phyloP scores from a whole-genome alignment of 2,329 filamentous ascomycete genomes.

The Cercospora canescens region DNA sequence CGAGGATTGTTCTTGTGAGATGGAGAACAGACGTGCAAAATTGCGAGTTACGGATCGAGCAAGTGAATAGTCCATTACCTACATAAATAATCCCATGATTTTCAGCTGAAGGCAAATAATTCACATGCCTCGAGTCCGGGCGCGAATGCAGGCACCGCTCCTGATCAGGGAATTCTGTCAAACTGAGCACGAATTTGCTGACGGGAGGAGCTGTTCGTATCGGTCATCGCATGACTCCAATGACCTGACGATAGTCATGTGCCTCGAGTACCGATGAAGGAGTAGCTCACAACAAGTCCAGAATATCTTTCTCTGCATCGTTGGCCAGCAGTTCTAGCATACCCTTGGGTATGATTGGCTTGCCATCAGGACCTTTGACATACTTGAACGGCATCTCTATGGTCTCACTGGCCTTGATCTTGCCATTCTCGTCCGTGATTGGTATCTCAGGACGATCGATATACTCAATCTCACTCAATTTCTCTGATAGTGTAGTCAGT shows the following conservation, averaged over 20 bases:
- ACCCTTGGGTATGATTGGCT: conserved; percentile 92
- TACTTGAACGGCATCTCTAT: conserved; percentile 99
- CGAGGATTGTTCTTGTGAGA: background rate
- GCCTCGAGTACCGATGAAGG: background rate
- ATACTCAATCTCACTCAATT: conserved; percentile 77
- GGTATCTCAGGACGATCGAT: conserved; percentile 86
- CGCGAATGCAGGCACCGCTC: background rate
- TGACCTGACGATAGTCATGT: background rate
- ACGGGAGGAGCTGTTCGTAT: background rate
- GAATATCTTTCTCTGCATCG: conserved; percentile 88
- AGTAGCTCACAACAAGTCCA: conserved; percentile 69
- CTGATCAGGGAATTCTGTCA: background rate
- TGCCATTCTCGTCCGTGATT: conserved; percentile 63
- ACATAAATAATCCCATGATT: background rate
- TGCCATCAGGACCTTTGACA: conserved; percentile 67
- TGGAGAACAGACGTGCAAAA: background rate
- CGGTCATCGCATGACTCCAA: background rate
- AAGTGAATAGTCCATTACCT: background rate
- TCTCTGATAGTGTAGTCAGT: conserved; percentile 53
- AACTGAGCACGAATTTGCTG: background rate
- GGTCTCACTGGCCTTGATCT: conserved; percentile 67
- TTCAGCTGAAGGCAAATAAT: background rate
- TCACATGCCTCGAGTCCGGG: background rate
- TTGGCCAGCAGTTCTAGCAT: conserved; percentile 94
- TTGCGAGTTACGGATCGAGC: background rate